phyloP scores from a whole-genome alignment of 1,284 basidiomycete genomes.

The Trametes hirsuta region DNA sequence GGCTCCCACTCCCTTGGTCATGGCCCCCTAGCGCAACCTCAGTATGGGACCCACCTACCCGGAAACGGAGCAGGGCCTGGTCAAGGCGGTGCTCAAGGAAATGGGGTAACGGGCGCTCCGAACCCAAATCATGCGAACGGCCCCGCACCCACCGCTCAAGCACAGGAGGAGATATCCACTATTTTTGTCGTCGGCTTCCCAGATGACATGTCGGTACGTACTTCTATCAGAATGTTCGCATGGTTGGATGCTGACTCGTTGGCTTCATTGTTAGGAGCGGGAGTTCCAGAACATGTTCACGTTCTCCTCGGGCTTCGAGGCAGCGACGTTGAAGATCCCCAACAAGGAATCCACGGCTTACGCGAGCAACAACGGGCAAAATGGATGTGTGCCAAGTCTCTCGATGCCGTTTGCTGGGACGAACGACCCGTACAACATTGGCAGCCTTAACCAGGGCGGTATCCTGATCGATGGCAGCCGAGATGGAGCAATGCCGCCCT shows the following conservation, averaged over 20 bases:
- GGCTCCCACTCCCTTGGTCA: conserved; percentile 28
- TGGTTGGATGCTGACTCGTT: conserved; percentile 11
- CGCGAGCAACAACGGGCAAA: conserved; percentile 33
- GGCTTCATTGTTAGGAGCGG: conserved; percentile 68
- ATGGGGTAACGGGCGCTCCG: conserved; percentile 30
- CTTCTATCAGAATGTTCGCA: conserved; percentile 7
- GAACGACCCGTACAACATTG: conserved; percentile 79
- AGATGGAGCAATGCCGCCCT: conserved; percentile 68
- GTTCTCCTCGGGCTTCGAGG: conserved; percentile 95
- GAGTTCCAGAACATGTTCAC: conserved; percentile 99
- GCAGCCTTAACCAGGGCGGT: conserved; percentile 77
- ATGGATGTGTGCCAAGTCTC: conserved; percentile 26
- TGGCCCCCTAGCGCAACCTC: conserved; percentile 57
- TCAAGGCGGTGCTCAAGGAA: conserved; percentile 25
- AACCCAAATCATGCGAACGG: conserved; percentile 34
- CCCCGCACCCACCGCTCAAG: conserved; percentile 30
- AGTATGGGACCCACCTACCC: conserved; percentile 70
- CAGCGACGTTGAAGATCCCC: conserved; percentile 96
- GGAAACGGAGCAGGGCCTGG: conserved; percentile 37
- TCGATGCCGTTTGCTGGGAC: conserved; percentile 47
- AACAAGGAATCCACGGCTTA: conserved; percentile 83
- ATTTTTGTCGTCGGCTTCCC: conserved; percentile 99
- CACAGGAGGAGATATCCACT: conserved; percentile 91
- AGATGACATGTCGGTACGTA: conserved; percentile 94
- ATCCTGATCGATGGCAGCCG: conserved; percentile 73